phyloP scores from a whole-genome alignment of 2,329 filamentous ascomycete genomes.

The Metarhizium anisopliae region DNA sequence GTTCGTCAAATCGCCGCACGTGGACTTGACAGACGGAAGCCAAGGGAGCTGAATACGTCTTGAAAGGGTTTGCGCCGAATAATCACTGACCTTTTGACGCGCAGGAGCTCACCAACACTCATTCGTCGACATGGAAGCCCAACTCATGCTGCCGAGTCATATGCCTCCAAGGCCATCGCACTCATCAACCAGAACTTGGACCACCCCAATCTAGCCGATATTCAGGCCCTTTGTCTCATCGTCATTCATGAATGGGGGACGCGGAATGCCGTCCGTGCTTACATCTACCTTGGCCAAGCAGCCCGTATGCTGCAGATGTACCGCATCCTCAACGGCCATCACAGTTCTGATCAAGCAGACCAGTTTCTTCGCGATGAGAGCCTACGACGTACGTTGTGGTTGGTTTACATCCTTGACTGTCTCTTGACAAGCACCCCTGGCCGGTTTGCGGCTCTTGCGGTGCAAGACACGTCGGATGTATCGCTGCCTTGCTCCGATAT shows the following conservation, averaged over 20 bases:
- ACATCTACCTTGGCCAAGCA: constrained; percentile 54
- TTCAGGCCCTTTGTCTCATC: constrained; percentile 51
- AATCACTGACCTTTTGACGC: neutral
- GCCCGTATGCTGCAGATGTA: constrained; percentile 59
- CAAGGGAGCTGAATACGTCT: too few species aligned
- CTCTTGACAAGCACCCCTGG: constrained; percentile 53
- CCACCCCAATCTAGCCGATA: constrained; percentile 50
- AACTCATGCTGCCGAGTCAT: constrained; percentile 48
- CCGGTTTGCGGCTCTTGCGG: constrained; percentile 46
- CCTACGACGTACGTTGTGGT: constrained; percentile 51
- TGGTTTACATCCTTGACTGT: constrained; percentile 55
- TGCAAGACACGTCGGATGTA: constrained; percentile 45
- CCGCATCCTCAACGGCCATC: constrained; percentile 47
- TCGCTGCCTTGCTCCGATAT: constrained; percentile 52
- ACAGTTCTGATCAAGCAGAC: constrained; percentile 41
- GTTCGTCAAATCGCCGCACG: neutral
- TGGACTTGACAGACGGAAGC: neutral
- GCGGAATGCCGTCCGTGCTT: constrained; percentile 51
- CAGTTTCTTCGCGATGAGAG: constrained; percentile 54
- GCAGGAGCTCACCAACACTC: constrained; percentile 45
- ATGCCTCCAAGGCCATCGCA: constrained; percentile 47
- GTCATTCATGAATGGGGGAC: constrained; percentile 57
- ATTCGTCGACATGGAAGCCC: constrained; percentile 51
- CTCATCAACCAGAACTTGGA: constrained; percentile 50
- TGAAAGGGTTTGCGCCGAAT: too few species aligned